Conservation (phyloP, 1,284 basidiomycete genomes). For the Chondrostereum purpureum region DNA sequence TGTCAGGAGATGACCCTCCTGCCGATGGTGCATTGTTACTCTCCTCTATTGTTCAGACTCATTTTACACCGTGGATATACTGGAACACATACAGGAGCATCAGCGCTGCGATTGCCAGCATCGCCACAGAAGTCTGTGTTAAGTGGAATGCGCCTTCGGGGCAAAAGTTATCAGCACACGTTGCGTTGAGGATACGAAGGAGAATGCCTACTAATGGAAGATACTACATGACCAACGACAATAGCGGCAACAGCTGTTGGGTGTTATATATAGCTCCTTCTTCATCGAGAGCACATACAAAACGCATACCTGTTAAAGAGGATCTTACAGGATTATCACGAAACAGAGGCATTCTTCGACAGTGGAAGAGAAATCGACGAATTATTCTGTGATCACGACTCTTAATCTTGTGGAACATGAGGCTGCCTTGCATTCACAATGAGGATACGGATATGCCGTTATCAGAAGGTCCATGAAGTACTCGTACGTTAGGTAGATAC, state of each 20-base stretch:
- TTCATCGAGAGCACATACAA: too few relatives aligned
- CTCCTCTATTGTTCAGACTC: too few relatives aligned
- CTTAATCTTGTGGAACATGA: background rate
- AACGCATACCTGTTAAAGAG: constrained; percentile 26
- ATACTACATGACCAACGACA: constrained; percentile 28
- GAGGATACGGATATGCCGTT: background rate
- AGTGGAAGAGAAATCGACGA: background rate
- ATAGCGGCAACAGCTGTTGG: constrained; percentile 25
- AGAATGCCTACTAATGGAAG: too few relatives aligned
- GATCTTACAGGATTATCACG: constrained; percentile 33
- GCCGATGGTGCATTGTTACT: constrained; percentile 58
- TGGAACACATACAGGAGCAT: constrained; percentile 51
- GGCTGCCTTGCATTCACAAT: background rate
- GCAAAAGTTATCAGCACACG: constrained; percentile 1
- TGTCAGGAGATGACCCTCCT: constrained; percentile 49
- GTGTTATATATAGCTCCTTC: constrained; percentile 40
- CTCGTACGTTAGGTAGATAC: too few relatives aligned
- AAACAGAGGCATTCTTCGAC: constrained; percentile 30
- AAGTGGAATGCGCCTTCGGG: constrained; percentile 56
- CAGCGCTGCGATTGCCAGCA: constrained; percentile 54
- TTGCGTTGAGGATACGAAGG: too few relatives aligned
- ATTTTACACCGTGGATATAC: constrained; percentile 3
- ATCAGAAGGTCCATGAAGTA: background rate
- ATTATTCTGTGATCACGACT: constrained; percentile 2
- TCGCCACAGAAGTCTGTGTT: constrained; percentile 66